Evolutionary conservation across 352 stramenopile species (phyloP), one percentile per base, ranked within the genome.

Genomic region (Thalassiosira livingstoniorum): DNA sequence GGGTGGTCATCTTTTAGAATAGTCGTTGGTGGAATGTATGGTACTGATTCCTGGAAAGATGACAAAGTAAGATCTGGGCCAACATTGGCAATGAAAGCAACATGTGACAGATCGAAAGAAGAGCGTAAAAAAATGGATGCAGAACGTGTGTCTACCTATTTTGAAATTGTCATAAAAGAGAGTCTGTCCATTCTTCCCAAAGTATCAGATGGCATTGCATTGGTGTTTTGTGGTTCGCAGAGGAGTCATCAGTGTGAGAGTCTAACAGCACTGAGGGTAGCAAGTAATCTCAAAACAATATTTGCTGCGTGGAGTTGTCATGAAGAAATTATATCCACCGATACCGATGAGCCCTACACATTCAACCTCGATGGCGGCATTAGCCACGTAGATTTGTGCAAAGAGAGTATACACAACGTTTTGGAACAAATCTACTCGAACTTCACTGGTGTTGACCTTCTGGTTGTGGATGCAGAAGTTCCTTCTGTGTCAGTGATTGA

Each of bases 21-120:
- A 55, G 77, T 87, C 53, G 77, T 80, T 4, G 83, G 83, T 71
- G 87, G 87, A 47, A 90, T 92, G 83, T 83, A 86, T 77, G 85
- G 82, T n/a, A 58, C 70, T 13, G 43, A 67, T 25, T 85, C 65
- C 0, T 80, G 75, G 72, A 78, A 82, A 51, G 63, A 82, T 11
- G 87, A 92, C 60, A 21, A 64, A 2, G 35, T 25, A 34, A 53
- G 21, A 63, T 45, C 58, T 63, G 72, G 61, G 54, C 61, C 60
- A n/a, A 34, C 34, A 23, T 65, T 25, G 23, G 31, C 51, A 37
- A 2, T 39, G 11, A 25, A 51, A 25, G 4, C 21, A 39, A 63
- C 32, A 5, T 64, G 47, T 29, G n/a, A 75, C 4, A 51, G 54
- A 34, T 61, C 31, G 31, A 37, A 10, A 21, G 31, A 13, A 21